These are phyloP conservation scores for Helicocarpus griseus DNA, from an alignment of 2,329 filamentous ascomycete genomes.

Conservation along the genomic window DNA sequence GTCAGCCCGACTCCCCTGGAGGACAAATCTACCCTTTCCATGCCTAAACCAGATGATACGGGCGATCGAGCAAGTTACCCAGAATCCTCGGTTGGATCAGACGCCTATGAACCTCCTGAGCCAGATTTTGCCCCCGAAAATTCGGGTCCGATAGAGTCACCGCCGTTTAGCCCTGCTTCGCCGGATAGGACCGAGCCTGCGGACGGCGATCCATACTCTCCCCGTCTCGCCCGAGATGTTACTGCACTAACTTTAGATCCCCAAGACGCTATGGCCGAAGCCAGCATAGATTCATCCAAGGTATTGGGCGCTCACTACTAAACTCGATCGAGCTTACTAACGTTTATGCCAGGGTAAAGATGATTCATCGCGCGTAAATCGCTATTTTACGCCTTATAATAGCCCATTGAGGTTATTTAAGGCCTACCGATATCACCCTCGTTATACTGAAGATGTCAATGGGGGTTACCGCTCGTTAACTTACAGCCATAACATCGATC, in stretches of 20 bases:
- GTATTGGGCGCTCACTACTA: not conserved
- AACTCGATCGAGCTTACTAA: conserved; percentile 19
- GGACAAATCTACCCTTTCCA: conserved; percentile 9
- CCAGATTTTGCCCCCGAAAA: conserved; percentile 21
- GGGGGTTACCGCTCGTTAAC: conserved; percentile 82
- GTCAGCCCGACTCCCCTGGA: not conserved
- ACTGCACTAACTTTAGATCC: conserved; percentile 24
- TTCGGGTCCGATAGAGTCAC: conserved; percentile 25
- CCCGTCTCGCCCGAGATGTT: conserved; percentile 16
- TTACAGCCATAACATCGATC: conserved; percentile 84
- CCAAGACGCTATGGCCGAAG: conserved; percentile 19
- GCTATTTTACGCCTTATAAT: conserved; percentile 57
- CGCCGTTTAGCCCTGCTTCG: conserved; percentile 35
- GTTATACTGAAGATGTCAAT: conserved; percentile 57
- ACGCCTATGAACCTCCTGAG: conserved; percentile 49
- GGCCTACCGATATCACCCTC: conserved; percentile 81
- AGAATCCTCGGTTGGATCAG: conserved; percentile 32
- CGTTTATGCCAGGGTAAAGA: conserved; percentile 18
- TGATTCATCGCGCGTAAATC: conserved; percentile 11
- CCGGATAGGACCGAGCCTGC: conserved; percentile 21
- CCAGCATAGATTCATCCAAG: conserved; percentile 19
- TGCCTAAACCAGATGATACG: not conserved
- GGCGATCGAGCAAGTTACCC: conserved; percentile 9
- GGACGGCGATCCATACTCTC: conserved; percentile 15
- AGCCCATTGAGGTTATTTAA: conserved; percentile 76